Percentiles rank a stretch among this genome's conserved stretches.
phyloP scores from a whole-genome alignment of 257 asterid genomes.

The Petrea volubilis region DNA sequence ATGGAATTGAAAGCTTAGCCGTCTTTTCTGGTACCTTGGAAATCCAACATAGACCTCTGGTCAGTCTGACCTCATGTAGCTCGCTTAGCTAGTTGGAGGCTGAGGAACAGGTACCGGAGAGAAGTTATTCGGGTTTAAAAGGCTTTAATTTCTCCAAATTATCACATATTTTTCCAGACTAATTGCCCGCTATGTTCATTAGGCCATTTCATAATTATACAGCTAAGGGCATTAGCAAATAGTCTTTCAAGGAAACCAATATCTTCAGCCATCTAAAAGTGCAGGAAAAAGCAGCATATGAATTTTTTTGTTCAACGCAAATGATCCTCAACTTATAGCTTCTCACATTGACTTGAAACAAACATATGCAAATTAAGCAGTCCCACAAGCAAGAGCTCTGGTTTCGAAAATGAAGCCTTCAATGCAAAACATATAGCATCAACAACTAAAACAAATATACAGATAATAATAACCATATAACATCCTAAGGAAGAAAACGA shows the following conservation, averaged over 20 bases:
- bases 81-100: not conserved
- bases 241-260: not conserved
- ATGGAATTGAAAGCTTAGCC: not conserved
- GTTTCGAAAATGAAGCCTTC: not conserved
- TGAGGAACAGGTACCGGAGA: not conserved
- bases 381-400: not conserved
- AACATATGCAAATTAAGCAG: not conserved
- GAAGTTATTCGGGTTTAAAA: not conserved
- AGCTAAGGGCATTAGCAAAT: not conserved
- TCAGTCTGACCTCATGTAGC: not conserved
- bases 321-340: not conserved
- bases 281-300: not conserved
- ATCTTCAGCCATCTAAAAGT: not conserved
- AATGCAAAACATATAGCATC: not conserved
- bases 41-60: not conserved
- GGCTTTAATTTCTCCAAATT: not conserved
- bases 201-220: not conserved
- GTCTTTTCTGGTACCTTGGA: not conserved
- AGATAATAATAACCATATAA: not conserved
- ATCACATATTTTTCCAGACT: not conserved
- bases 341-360: not conserved
- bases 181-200: not conserved
- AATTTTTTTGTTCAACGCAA: not conserved
- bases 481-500: not conserved
- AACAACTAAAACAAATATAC: not conserved